Conservation (phyloP, 2,329 filamentous ascomycete species). For the Penicillium sp. region DNA sequence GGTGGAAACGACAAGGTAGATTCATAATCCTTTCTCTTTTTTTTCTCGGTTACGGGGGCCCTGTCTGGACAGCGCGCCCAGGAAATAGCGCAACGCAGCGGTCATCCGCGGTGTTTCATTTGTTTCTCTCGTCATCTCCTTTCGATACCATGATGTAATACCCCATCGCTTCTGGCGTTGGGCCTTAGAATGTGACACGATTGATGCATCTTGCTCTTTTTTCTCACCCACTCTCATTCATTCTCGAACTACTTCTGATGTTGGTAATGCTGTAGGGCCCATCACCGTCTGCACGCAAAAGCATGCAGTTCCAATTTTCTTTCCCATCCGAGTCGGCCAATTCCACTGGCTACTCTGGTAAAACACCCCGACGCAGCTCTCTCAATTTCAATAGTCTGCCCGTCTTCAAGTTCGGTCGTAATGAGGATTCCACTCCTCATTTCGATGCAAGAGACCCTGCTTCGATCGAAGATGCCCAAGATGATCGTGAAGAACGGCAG, state of each 20-base stretch:
- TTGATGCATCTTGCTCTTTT: constrained; percentile 23
- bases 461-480: constrained; percentile 8
- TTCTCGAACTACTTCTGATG: constrained; percentile 32
- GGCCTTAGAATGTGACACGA: constrained; percentile 34
- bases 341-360: constrained; percentile 15
- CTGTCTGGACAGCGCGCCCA: constrained; percentile 12
- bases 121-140: constrained; percentile 20
- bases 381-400: constrained; percentile 29
- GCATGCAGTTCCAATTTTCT: constrained; percentile 24
- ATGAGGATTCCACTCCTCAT: neutral
- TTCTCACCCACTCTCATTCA: constrained; percentile 12
- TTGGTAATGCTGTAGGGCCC: constrained; percentile 39
- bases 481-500: constrained; percentile 8
- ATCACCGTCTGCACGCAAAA: constrained; percentile 30
- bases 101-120: constrained; percentile 16
- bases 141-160: constrained; percentile 39
- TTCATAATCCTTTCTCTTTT: constrained; percentile 36
- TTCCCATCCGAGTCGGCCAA: constrained; percentile 19
- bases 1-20: constrained; percentile 77
- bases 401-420: constrained; percentile 23
- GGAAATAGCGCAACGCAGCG: constrained; percentile 12
- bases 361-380: constrained; percentile 26
- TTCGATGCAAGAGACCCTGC: constrained; percentile 4
- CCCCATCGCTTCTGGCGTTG: constrained; percentile 28
- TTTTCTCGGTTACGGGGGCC: constrained; percentile 13